A percentile compares a stretch with the other conserved stretches of the same genome.
Conservation (phyloP, 306 rosid species). For the Echinosophora koreensis region DNA sequence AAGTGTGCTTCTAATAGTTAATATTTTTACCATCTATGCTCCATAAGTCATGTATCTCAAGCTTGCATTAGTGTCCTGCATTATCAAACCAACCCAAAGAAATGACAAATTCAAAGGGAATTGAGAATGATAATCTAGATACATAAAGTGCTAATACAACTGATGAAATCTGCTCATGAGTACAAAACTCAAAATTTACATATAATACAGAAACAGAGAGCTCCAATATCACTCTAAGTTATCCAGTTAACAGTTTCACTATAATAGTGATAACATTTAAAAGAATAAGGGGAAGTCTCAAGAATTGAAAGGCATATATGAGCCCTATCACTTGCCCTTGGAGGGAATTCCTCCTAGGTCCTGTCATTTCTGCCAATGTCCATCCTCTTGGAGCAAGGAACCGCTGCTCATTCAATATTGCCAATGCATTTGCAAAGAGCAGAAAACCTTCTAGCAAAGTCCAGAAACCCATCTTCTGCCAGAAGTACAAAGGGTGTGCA, state of each 20-base stretch:
- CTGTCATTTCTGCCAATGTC: conserved; percentile 67
- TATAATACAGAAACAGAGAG: conserved; percentile 22
- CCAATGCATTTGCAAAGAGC: conserved; percentile 76
- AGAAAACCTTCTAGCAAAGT: conserved; percentile 71
- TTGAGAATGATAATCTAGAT: not conserved
- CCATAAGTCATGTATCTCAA: not conserved
- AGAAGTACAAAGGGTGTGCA: conserved; percentile 29
- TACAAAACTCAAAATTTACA: conserved; percentile 20
- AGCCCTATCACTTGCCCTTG: conserved; percentile 79
- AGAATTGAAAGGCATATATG: conserved; percentile 75
- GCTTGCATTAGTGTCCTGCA: not conserved
- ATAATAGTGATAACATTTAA: conserved; percentile 59
- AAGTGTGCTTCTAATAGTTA: not conserved
- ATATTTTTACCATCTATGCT: not conserved
- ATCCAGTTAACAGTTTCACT: conserved; percentile 70
- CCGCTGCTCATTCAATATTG: conserved; percentile 89
- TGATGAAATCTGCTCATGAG: conserved; percentile 10
- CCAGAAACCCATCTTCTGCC: conserved; percentile 79
- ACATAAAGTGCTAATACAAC: not conserved
- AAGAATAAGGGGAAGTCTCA: conserved; percentile 78
- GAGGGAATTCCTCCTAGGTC: conserved; percentile 62
- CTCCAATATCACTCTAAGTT: conserved; percentile 22
- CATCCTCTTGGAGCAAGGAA: conserved; percentile 87
- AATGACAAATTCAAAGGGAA: conserved; percentile 5
- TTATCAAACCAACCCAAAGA: conserved; percentile 1